Conservation (phyloP, 1,284 basidiomycete genomes). For the Farysia itapuensis region DNA sequence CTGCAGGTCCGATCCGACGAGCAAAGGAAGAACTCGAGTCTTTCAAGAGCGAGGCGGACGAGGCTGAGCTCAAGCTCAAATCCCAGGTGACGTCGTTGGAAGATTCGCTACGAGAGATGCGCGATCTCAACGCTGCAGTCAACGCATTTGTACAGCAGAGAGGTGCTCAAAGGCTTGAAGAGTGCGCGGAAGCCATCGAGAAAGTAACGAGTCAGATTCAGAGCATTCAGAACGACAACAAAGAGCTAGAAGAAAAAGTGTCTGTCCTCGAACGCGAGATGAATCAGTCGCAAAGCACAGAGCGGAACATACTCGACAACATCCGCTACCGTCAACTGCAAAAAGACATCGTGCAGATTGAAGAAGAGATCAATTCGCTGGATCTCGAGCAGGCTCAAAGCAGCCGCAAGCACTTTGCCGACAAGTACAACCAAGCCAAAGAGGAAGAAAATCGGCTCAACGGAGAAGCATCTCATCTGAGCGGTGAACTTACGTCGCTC, state of each 20-base stretch:
- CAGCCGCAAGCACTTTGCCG: conserved; percentile 73
- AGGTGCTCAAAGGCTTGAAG: conserved; percentile 32
- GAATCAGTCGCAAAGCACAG: conserved; percentile 59
- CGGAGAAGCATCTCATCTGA: conserved; percentile 65
- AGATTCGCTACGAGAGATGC: conserved; percentile 41
- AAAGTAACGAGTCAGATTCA: conserved; percentile 49
- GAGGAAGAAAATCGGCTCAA: conserved; percentile 72
- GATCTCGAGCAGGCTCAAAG: conserved; percentile 44
- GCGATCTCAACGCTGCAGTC: conserved; percentile 24
- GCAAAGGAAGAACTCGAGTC: conserved; percentile 69
- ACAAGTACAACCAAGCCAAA: conserved; percentile 73
- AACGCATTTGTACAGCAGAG: conserved; percentile 34
- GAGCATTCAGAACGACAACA: conserved; percentile 23
- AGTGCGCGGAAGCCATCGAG: conserved; percentile 36
- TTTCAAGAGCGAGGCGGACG: conserved; percentile 66
- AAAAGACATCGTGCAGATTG: conserved; percentile 70
- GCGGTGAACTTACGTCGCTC: conserved; percentile 50
- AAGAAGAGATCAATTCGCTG: conserved; percentile 70
- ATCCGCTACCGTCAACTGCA: conserved; percentile 74
- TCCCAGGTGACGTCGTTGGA: conserved; percentile 18
- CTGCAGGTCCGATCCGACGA: conserved; percentile 70
- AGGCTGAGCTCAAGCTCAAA: conserved; percentile 66
- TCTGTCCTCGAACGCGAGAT: conserved; percentile 56
- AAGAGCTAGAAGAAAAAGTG: conserved; percentile 31
- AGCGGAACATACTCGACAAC: conserved; percentile 79